A percentile compares a stretch with the other conserved stretches of the same genome.
phyloP scores from a whole-genome alignment of 768 basidiomycete genomes.

The Rhizopogon roseolus region DNA sequence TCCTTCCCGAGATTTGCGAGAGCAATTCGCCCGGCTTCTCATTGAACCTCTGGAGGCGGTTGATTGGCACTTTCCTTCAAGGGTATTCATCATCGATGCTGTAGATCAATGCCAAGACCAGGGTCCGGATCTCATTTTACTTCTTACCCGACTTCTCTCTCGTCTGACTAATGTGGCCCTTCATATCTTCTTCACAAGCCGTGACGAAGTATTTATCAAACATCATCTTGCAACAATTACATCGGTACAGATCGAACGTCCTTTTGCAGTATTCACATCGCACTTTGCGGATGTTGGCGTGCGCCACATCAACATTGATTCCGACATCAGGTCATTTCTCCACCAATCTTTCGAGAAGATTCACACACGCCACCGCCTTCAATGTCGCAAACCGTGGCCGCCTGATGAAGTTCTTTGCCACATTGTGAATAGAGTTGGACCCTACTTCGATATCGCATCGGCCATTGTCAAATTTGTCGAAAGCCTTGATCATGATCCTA shows the following conservation, averaged over 20 bases:
- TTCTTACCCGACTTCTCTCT: background rate
- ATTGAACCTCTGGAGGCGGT: background rate
- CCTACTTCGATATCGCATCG: background rate
- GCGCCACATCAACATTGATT: rapidly evolving
- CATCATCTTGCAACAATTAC: background rate
- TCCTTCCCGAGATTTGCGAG: background rate
- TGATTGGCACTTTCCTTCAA: background rate
- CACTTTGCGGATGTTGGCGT: background rate
- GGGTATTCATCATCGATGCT: background rate
- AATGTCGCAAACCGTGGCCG: background rate
- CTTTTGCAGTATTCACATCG: background rate
- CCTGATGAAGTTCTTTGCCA: background rate
- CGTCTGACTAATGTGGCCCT: background rate
- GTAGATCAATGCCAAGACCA: background rate
- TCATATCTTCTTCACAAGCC: background rate
- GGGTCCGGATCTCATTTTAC: background rate
- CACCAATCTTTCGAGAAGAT: background rate
- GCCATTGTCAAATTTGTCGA: background rate
- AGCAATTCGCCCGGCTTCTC: background rate
- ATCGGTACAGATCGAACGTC: background rate
- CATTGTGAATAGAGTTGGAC: background rate
- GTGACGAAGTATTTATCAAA: background rate
- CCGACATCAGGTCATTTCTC: background rate
- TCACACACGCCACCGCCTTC: background rate
- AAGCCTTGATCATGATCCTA: background rate